A percentile compares a stretch with the other conserved stretches of the same genome.
These are phyloP conservation scores for Mimosa pudica DNA, from an alignment of 306 rosid species.

Conservation along the genomic window DNA sequence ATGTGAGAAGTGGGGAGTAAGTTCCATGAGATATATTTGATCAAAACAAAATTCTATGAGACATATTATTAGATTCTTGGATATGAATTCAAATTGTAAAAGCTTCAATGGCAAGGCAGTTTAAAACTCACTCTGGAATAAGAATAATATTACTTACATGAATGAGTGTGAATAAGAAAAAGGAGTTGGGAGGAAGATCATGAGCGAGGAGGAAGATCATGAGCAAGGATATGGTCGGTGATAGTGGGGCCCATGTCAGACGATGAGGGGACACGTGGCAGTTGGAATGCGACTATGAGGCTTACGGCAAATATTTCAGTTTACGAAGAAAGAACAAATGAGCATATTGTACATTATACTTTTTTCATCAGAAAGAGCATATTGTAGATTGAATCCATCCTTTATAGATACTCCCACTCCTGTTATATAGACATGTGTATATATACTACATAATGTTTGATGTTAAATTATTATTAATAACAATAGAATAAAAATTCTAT, in stretches of 20 bases:
- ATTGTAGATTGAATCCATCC: not conserved
- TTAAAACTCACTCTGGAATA: not conserved
- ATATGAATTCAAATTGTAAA: too few species aligned
- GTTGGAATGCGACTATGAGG: constrained; percentile 39
- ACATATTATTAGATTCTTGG: too few species aligned
- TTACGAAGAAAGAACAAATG: constrained; percentile 47
- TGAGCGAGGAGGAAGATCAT: constrained; percentile 13
- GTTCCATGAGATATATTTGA: not conserved
- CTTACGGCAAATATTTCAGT: constrained; percentile 52
- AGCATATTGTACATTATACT: not conserved
- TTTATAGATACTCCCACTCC: too few species aligned
- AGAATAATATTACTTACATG: not conserved
- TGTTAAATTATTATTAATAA: too few species aligned
- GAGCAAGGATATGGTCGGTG: constrained; percentile 48
- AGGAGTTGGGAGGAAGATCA: not conserved
- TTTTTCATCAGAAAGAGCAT: too few species aligned
- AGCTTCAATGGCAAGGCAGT: not conserved
- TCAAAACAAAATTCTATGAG: too few species aligned
- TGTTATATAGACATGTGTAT: too few species aligned
- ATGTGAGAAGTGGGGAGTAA: not conserved
- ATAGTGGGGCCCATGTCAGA: constrained; percentile 41
- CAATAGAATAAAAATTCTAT: too few species aligned
- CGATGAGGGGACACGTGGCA: constrained; percentile 51
- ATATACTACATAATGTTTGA: too few species aligned
- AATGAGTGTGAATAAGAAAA: not conserved